phyloP scores from a whole-genome alignment of 495 filamentous ascomycete genomes.

The Parmelia sp. region DNA sequence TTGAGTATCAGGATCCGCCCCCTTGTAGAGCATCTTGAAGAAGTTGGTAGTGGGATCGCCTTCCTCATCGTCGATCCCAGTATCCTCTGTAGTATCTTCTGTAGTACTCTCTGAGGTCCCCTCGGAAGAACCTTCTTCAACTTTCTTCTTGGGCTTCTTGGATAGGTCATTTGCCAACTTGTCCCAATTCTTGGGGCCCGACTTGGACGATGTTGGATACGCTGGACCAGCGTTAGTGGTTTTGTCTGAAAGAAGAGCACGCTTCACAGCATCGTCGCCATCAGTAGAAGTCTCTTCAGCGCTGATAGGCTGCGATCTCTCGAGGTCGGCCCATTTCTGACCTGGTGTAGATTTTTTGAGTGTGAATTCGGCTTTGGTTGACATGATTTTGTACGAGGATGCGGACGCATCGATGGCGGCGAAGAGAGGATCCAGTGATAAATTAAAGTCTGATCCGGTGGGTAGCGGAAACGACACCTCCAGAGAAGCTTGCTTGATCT shows the following conservation, averaged over 20 bases:
- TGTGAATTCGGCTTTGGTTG: slow-evolving; percentile 78
- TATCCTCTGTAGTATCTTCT: slow-evolving; percentile 35
- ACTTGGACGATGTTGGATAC: slow-evolving; percentile 85
- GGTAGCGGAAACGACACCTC: slow-evolving; percentile 62
- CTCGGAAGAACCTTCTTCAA: slow-evolving; percentile 16
- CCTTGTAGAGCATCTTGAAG: slow-evolving; percentile 86
- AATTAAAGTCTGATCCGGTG: slow-evolving; percentile 51
- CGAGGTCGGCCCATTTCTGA: slow-evolving; percentile 70
- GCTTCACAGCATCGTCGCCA: slow-evolving; percentile 21
- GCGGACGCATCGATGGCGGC: slow-evolving; percentile 53
- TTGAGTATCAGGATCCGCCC: slow-evolving; percentile 69
- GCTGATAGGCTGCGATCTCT: slow-evolving; percentile 40
- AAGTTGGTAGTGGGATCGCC: slow-evolving; percentile 73
- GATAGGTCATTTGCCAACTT: slow-evolving; percentile 57
- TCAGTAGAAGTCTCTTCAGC: slow-evolving; percentile 30
- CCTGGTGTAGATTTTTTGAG: slow-evolving; percentile 62
- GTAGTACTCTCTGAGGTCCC: slow-evolving; percentile 4
- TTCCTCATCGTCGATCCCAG: slow-evolving; percentile 55
- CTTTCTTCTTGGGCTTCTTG: slow-evolving; percentile 37
- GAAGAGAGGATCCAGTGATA: slow-evolving; percentile 66
- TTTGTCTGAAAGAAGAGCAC: slow-evolving; percentile 14
- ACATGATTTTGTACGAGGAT: slow-evolving; percentile 58
- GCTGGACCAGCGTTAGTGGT: slow-evolving; percentile 42
- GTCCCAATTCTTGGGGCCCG: slow-evolving; percentile 89
- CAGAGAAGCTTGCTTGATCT: slow-evolving; percentile 53